These are phyloP conservation scores for Aspergillus calidoustus DNA, from an alignment of 2,329 filamentous ascomycete genomes.

Conservation along the genomic window DNA sequence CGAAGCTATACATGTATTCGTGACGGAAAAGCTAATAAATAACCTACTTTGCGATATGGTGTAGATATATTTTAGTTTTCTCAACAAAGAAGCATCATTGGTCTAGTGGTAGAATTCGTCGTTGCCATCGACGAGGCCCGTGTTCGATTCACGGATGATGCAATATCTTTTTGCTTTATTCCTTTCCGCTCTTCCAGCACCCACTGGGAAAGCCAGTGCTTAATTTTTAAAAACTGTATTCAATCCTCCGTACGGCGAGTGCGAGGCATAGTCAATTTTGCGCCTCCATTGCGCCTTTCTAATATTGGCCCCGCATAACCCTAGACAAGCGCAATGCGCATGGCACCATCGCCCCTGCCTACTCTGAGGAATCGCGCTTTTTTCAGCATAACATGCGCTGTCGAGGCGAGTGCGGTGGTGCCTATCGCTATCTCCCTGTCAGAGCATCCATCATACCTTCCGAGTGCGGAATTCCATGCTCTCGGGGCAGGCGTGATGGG, in stretches of 20 bases:
- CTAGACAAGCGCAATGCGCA: too few relatives aligned
- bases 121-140: slow-evolving; percentile 53
- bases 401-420: background rate
- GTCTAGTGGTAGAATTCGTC: slow-evolving; percentile 40
- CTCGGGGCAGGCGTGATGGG: background rate
- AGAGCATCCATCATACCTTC: background rate
- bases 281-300: too few relatives aligned
- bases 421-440: background rate
- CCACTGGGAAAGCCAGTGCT: too few relatives aligned
- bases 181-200: background rate
- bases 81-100: background rate
- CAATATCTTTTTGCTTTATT: slow-evolving; percentile 33
- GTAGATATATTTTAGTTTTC: background rate
- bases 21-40: too few relatives aligned
- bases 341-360: too few relatives aligned
- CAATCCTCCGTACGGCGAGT: too few relatives aligned
- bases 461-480: background rate
- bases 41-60: background rate
- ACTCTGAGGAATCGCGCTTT: background rate
- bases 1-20: too few relatives aligned
- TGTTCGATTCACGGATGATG: slow-evolving; percentile 53
- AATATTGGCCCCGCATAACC: too few relatives aligned
- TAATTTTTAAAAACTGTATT: too few relatives aligned
- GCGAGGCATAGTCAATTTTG: too few relatives aligned
- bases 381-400: background rate